Evolutionary conservation across 371 early-diverging fungal species (phyloP).

Genomic region (Mucor velutinosus): DNA sequence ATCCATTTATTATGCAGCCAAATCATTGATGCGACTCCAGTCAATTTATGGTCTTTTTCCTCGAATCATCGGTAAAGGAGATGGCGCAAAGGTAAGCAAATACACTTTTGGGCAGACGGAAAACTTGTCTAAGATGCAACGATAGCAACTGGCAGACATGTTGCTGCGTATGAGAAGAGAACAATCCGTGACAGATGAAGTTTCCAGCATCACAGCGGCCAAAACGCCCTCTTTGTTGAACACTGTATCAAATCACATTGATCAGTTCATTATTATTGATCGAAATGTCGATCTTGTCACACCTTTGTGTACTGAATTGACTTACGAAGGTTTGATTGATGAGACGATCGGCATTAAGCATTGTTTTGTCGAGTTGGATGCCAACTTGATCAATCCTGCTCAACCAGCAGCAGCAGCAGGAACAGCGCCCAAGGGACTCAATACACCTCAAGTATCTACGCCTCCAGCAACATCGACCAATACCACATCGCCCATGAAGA

Average conservation of each 20-base stretch:
- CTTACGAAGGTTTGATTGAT: constrained; percentile 94
- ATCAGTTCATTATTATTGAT: constrained; percentile 90
- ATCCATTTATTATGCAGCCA: constrained; percentile 76
- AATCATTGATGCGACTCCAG: constrained; percentile 86
- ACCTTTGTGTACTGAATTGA: constrained; percentile 90
- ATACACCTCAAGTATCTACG: not conserved
- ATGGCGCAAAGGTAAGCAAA: constrained; percentile 68
- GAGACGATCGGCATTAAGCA: constrained; percentile 73
- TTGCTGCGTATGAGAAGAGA: constrained; percentile 84
- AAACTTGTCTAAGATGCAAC: not conserved
- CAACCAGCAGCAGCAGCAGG: constrained; percentile 24
- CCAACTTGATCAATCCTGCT: constrained; percentile 43
- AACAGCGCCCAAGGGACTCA: constrained; percentile 10
- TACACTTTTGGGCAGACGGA: not conserved
- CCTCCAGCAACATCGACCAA: constrained; percentile 17
- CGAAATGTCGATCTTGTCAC: constrained; percentile 88
- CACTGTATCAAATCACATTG: constrained; percentile 71
- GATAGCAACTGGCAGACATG: constrained; percentile 74
- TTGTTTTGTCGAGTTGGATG: constrained; percentile 70
- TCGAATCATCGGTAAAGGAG: constrained; percentile 88
- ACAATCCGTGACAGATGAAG: constrained; percentile 61
- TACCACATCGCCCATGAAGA: constrained; percentile 48
- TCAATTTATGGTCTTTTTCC: constrained; percentile 86
- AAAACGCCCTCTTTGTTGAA: constrained; percentile 41
- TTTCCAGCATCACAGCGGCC: constrained; percentile 44